Evolutionary conservation across 176 grass and related monocot genomes (phyloP).

Genomic region (Avena eriantha): DNA sequence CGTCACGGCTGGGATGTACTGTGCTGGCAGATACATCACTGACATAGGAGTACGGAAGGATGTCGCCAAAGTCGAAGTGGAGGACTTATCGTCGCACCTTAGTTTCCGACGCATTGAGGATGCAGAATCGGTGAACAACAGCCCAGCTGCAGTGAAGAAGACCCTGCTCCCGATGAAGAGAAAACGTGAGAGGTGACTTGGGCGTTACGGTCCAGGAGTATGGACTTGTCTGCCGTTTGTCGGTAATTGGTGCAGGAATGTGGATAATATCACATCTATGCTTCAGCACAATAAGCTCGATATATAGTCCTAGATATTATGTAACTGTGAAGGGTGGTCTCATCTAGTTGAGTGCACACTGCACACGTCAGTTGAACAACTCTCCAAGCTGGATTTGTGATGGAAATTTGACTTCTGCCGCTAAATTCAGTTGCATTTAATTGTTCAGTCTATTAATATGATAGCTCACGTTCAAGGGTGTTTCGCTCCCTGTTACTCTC

Average conservation of each 20-base stretch:
- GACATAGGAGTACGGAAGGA: slow-evolving; percentile 94
- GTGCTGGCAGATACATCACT: slow-evolving; percentile 87
- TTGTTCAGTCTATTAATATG: background rate
- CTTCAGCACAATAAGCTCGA: slow-evolving; percentile 40
- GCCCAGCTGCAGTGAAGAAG: slow-evolving; percentile 26
- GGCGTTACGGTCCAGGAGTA: background rate
- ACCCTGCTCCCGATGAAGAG: slow-evolving; percentile 63
- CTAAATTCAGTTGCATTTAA: background rate
- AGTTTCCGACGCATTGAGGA: slow-evolving; percentile 47
- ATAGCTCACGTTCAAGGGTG: background rate
- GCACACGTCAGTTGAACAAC: slow-evolving; percentile 24
- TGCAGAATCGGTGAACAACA: slow-evolving; percentile 39
- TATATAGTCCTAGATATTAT: slow-evolving; percentile 32
- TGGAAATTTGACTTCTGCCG: slow-evolving; percentile 26
- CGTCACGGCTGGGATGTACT: slow-evolving; percentile 96
- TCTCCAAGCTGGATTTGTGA: slow-evolving; percentile 9
- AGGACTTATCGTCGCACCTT: slow-evolving; percentile 61
- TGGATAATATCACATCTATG: slow-evolving; percentile 49
- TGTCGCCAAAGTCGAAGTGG: slow-evolving; percentile 74
- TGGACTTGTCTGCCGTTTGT: background rate
- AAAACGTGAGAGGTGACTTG: slow-evolving; percentile 54
- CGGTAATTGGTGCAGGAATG: background rate
- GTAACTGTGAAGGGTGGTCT: slow-evolving; percentile 8
- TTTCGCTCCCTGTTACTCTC: background rate
- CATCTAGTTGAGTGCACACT: background rate